phyloP scores from a whole-genome alignment of 2,329 filamentous ascomycete species.

The Curvularia sp. region DNA sequence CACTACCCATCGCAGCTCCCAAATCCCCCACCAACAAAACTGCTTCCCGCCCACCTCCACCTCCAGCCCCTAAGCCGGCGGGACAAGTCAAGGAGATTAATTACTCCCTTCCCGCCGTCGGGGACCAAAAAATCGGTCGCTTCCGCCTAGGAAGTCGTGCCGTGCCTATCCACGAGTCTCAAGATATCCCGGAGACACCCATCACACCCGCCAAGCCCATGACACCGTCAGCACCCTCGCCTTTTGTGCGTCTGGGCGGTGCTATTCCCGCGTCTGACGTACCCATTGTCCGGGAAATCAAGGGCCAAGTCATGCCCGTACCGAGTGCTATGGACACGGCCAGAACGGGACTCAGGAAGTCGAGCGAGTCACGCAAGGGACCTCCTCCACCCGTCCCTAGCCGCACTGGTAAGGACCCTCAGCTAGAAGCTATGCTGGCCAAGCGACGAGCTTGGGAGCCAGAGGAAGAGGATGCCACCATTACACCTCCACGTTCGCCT shows the following conservation, averaged over 20 bases:
- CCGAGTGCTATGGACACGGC: constrained; percentile 8
- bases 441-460: constrained; percentile 20
- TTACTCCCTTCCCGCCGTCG: constrained; percentile 26
- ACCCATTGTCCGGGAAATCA: constrained; percentile 19
- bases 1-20: constrained; percentile 5
- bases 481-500: constrained; percentile 19
- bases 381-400: constrained; percentile 13
- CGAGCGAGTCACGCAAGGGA: not conserved
- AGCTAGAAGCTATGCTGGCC: constrained; percentile 20
- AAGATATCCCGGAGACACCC: constrained; percentile 25
- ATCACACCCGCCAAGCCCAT: constrained; percentile 12
- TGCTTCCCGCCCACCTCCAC: constrained; percentile 21
- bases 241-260: constrained; percentile 27
- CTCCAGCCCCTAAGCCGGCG: constrained; percentile 14
- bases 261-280: constrained; percentile 13
- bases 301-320: constrained; percentile 10
- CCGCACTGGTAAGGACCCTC: constrained; percentile 12
- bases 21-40: constrained; percentile 7
- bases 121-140: constrained; percentile 30
- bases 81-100: constrained; percentile 18
- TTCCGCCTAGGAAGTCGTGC: constrained; percentile 32
- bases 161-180: constrained; percentile 33
- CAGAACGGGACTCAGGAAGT: constrained; percentile 12
- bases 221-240: constrained; percentile 19
- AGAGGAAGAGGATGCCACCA: constrained; percentile 10